These are phyloP conservation scores for Scedosporium dehoogii DNA, from an alignment of 2,329 filamentous ascomycete genomes.

Conservation along the genomic window DNA sequence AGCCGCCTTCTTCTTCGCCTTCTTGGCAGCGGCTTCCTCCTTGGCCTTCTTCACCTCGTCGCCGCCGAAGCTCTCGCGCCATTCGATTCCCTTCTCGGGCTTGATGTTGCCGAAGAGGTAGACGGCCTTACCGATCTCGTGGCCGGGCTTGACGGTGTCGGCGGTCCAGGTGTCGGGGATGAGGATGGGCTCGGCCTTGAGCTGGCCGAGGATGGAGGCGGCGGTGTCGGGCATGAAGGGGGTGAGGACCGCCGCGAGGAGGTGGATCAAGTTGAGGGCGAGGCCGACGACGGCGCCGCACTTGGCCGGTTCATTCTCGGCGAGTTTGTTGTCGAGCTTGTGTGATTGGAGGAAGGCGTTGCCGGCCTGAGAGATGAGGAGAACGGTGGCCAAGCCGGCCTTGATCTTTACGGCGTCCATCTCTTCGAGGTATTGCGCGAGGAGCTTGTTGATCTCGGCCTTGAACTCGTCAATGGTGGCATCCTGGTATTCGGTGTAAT, in stretches of 20 bases:
- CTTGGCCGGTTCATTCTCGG: constrained; percentile 43
- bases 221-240: constrained; percentile 82
- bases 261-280: constrained; percentile 74
- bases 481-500: constrained; percentile 45
- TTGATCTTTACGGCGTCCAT: constrained; percentile 65
- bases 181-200: constrained; percentile 29
- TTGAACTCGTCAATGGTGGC: constrained; percentile 43
- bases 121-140: constrained; percentile 70
- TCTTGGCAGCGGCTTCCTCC: constrained; percentile 42
- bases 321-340: constrained; percentile 43
- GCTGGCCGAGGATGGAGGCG: constrained; percentile 65
- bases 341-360: constrained; percentile 43
- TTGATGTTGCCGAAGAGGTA: constrained; percentile 80
- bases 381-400: constrained; percentile 52
- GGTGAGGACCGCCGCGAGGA: constrained; percentile 67
- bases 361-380: constrained; percentile 53
- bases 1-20: constrained; percentile 39
- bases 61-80: constrained; percentile 67
- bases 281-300: constrained; percentile 57
- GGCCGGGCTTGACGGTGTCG: constrained; percentile 57
- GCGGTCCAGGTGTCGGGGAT: constrained; percentile 60
- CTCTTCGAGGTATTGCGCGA: constrained; percentile 57
- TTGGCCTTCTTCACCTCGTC: constrained; percentile 59
- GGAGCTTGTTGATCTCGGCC: constrained; percentile 53
- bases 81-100: constrained; percentile 70